Percentiles rank a stretch among this genome's conserved stretches.
phyloP scores from a whole-genome alignment of 169 alveolate genomes.

The Perkinsus marinus region DNA sequence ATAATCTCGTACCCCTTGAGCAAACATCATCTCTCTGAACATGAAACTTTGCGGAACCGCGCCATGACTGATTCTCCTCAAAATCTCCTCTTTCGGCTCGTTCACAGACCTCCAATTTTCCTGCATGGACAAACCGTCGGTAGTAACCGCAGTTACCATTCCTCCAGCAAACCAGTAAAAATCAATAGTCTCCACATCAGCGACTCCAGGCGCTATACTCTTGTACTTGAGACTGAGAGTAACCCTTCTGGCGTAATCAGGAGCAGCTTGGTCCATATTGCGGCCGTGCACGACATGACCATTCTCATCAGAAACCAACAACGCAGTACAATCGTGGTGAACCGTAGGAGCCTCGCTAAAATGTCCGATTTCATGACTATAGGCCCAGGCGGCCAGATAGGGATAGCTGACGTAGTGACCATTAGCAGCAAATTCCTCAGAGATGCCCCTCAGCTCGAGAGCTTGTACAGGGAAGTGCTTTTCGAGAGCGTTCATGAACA shows the following conservation, averaged over 20 bases:
- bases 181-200: not conserved
- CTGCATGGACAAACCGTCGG: not conserved
- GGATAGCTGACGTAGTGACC: not conserved
- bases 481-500: not conserved
- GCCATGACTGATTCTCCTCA: not conserved
- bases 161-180: not conserved
- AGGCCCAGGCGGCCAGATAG: not conserved
- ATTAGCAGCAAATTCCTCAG: not conserved
- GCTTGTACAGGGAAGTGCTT: not conserved
- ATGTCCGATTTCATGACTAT: not conserved
- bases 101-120: not conserved
- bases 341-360: not conserved
- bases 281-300: not conserved
- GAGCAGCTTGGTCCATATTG: not conserved
- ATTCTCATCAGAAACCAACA: not conserved
- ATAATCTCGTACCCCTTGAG: not conserved
- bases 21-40: not conserved
- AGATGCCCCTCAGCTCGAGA: not conserved
- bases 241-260: not conserved
- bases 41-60: not conserved
- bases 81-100: not conserved
- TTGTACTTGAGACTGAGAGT: not conserved
- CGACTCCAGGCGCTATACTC: not conserved
- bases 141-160: not conserved
- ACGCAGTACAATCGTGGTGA: not conserved